Evolutionary conservation across 2,329 filamentous ascomycete species (phyloP).

Genomic region (Aphanocladium album): DNA sequence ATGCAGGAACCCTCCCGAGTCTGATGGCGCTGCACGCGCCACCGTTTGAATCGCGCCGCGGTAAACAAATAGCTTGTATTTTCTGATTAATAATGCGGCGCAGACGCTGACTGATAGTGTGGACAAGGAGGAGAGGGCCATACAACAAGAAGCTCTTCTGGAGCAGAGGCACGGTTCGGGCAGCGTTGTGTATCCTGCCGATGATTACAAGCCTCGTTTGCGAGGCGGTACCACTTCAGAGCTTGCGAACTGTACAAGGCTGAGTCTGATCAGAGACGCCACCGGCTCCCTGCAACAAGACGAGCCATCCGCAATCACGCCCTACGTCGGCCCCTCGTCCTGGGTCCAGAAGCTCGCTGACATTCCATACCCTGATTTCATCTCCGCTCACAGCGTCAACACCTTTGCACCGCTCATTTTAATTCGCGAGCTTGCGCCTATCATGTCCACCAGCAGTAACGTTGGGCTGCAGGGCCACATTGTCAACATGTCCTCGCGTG

Average conservation of each 20-base stretch:
- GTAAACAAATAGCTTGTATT: conserved; percentile 19
- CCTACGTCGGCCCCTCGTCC: conserved; percentile 22
- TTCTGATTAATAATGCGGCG: conserved; percentile 35
- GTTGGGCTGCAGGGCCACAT: conserved; percentile 21
- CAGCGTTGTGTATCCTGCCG: no score
- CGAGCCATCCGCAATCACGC: neutral
- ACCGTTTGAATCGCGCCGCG: no score
- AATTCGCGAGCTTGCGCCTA: conserved; percentile 29
- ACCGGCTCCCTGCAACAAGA: no score
- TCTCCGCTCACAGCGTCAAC: conserved; percentile 32
- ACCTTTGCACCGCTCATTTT: conserved; percentile 34
- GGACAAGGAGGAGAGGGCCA: conserved; percentile 23
- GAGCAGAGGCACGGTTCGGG: no score
- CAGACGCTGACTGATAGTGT: conserved; percentile 33
- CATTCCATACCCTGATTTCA: conserved; percentile 34
- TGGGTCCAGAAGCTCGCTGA: conserved; percentile 30
- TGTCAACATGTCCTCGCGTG: conserved; percentile 30
- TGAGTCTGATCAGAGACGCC: no score
- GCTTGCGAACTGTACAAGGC: no score
- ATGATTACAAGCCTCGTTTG: no score
- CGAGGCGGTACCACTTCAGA: no score
- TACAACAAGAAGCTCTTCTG: conserved; percentile 20
- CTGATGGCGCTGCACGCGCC: neutral
- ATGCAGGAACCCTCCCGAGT: neutral
- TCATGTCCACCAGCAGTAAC: conserved; percentile 21